Percentiles rank a stretch among this genome's conserved stretches.
Evolutionary conservation across 345 rosid species (phyloP).

Genomic region (Salix udensis): DNA sequence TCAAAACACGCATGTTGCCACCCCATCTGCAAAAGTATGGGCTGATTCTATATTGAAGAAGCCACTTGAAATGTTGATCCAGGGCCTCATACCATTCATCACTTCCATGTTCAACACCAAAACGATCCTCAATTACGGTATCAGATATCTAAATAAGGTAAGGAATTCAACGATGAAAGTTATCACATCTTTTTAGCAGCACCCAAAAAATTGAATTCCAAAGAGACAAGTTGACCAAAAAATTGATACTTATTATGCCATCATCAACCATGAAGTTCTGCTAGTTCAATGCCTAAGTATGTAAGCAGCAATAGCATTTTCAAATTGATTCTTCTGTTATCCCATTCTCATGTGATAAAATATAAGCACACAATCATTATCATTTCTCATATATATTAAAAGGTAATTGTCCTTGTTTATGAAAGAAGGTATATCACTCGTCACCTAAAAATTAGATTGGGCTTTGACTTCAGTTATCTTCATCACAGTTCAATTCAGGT

Average conservation of each 20-base stretch:
- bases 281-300: neutral
- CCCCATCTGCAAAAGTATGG: constrained; percentile 97
- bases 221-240: neutral
- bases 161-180: constrained; percentile 18
- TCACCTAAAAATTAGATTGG: neutral
- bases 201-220: neutral
- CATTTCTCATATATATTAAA: neutral
- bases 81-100: constrained; percentile 75
- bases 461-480: neutral
- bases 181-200: neutral
- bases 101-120: constrained; percentile 81
- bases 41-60: constrained; percentile 87
- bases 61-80: constrained; percentile 89
- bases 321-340: neutral
- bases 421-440: neutral
- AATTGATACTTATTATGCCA: neutral
- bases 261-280: neutral
- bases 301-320: neutral
- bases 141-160: constrained; percentile 67
- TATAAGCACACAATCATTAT: neutral
- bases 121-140: constrained; percentile 93
- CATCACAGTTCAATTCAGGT: neutral
- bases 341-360: neutral
- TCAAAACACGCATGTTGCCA: constrained; percentile 88
- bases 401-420: neutral